These are phyloP conservation scores for Selenicereus undatus DNA, from an alignment of 148 eudicot genomes.

Conservation along the genomic window DNA sequence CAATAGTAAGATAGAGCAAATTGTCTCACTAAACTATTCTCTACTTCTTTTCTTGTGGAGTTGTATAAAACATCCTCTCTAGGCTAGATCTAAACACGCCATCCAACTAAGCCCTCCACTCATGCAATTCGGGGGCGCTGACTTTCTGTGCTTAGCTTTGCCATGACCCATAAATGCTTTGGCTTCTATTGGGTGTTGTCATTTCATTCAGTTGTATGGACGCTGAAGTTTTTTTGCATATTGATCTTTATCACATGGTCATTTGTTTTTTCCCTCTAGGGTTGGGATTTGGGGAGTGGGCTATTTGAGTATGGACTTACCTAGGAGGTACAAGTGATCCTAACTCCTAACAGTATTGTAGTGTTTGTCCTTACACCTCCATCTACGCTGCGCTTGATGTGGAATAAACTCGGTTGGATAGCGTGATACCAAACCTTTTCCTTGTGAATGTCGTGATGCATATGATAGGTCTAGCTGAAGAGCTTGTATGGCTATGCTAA, in stretches of 20 bases:
- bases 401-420: background rate
- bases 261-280: background rate
- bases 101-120: background rate
- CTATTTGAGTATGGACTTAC: too few species aligned
- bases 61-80: too few species aligned
- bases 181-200: background rate
- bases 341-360: too few species aligned
- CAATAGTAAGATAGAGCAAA: too few species aligned
- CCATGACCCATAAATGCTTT: background rate
- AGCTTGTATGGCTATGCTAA: background rate
- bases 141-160: background rate
- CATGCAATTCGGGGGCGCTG: background rate
- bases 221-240: background rate
- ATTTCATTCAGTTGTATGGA: background rate
- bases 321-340: too few species aligned
- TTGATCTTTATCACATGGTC: background rate
- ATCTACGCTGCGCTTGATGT: too few species aligned
- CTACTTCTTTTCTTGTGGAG: too few species aligned
- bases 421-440: background rate
- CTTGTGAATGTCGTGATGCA: background rate
- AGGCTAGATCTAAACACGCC: background rate
- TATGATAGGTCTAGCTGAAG: background rate
- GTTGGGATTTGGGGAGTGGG: background rate
- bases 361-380: too few species aligned
- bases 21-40: too few species aligned